phyloP scores from a whole-genome alignment of 2,329 filamentous ascomycete genomes.

The Blumeria graminis region DNA sequence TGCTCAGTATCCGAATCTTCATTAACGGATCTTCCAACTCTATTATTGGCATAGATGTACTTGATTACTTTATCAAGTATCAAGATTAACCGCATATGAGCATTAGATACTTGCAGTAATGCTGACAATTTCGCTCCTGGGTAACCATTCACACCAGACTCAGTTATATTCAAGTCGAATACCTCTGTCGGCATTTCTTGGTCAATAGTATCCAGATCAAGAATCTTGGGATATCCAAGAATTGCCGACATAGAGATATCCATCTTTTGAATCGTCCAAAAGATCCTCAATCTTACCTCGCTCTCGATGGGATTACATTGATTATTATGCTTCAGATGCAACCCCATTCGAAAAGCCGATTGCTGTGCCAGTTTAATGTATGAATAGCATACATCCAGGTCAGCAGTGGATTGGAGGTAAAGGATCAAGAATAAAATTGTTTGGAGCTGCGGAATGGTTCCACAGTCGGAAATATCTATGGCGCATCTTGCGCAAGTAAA shows the following conservation, averaged over 20 bases:
- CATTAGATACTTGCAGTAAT: too few relatives aligned
- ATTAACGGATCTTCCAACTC: too few relatives aligned
- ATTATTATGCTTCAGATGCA: constrained; percentile 47
- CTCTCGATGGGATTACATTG: constrained; percentile 37
- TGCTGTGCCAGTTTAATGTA: constrained; percentile 58
- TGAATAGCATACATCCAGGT: constrained; percentile 56
- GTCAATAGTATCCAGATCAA: constrained; percentile 40
- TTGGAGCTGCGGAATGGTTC: constrained; percentile 19
- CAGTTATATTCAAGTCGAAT: constrained; percentile 42
- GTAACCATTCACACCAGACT: constrained; percentile 15
- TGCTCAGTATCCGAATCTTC: too few relatives aligned
- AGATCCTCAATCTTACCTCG: not conserved
- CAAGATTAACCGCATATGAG: too few relatives aligned
- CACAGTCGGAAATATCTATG: too few relatives aligned
- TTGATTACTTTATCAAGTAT: too few relatives aligned
- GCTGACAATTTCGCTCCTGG: too few relatives aligned
- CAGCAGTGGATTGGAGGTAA: constrained; percentile 58
- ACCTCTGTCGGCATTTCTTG: constrained; percentile 41
- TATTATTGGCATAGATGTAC: too few relatives aligned
- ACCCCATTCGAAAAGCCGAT: constrained; percentile 50
- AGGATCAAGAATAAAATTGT: constrained; percentile 58
- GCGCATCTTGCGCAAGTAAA: constrained; percentile 25
- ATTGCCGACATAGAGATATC: constrained; percentile 28
- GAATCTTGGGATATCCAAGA: constrained; percentile 38
- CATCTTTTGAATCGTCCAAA: too few relatives aligned